Conservation (phyloP, 495 filamentous ascomycete genomes). For the Aspergillus indologenus region DNA sequence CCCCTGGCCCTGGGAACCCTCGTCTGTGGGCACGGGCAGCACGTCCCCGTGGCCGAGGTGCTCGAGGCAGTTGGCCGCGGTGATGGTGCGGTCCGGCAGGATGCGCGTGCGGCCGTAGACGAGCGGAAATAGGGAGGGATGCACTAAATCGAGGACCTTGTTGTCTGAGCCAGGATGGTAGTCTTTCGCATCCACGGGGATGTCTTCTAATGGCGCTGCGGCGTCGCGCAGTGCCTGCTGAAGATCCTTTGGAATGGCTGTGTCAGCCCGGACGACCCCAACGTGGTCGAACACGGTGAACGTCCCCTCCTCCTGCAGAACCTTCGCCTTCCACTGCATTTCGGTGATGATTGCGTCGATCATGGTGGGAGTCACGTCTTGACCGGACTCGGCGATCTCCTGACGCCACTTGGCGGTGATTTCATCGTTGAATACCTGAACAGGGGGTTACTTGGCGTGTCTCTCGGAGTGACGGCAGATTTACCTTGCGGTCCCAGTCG, state of each 20-base stretch:
- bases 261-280: constrained; percentile 39
- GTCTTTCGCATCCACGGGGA: constrained; percentile 48
- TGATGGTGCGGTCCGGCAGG: constrained; percentile 35
- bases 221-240: constrained; percentile 24
- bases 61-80: constrained; percentile 39
- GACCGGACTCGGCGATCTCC: constrained; percentile 24
- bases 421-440: constrained; percentile 41
- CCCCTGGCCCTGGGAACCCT: background rate
- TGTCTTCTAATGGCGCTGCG: constrained; percentile 38
- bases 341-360: constrained; percentile 51
- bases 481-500: constrained; percentile 20
- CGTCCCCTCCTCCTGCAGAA: constrained; percentile 28
- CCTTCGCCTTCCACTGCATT: constrained; percentile 41
- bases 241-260: constrained; percentile 26
- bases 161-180: constrained; percentile 55
- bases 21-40: constrained; percentile 13
- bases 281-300: constrained; percentile 26
- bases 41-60: constrained; percentile 40
- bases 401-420: constrained; percentile 38
- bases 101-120: constrained; percentile 51
- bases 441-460: background rate
- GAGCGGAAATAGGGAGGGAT: constrained; percentile 61
- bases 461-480: background rate
- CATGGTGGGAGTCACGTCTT: constrained; percentile 44
- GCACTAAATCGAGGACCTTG: constrained; percentile 58